Evolutionary conservation across 2,329 filamentous ascomycete species (phyloP).

Genomic region (Aspergillus cejpii): DNA sequence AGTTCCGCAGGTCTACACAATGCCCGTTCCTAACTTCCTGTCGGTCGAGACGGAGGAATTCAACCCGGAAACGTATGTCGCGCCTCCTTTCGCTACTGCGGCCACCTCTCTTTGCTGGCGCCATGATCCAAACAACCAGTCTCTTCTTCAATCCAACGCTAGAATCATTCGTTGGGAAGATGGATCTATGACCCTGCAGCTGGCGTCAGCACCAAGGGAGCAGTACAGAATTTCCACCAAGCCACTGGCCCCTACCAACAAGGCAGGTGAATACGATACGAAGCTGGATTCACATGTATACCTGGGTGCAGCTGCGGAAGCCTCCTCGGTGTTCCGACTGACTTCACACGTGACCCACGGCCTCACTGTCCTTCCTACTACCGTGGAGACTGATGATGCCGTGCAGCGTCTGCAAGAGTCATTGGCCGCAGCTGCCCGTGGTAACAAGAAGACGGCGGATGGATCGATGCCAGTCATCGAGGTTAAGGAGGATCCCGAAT

Average conservation of each 20-base stretch:
- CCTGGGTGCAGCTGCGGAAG: slow-evolving; percentile 53
- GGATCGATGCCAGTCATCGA: slow-evolving; percentile 52
- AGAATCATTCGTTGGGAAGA: slow-evolving; percentile 62
- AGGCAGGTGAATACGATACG: slow-evolving; percentile 47
- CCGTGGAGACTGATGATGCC: slow-evolving; percentile 53
- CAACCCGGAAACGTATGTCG: slow-evolving; percentile 54
- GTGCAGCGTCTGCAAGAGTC: slow-evolving; percentile 56
- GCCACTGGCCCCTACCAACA: slow-evolving; percentile 52
- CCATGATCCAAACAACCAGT: slow-evolving; percentile 53
- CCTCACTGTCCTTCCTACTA: slow-evolving; percentile 52
- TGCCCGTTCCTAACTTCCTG: slow-evolving; percentile 59
- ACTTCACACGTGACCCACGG: slow-evolving; percentile 58
- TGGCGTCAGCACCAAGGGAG: slow-evolving; percentile 54
- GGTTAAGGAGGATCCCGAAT: slow-evolving; percentile 57
- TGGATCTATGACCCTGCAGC: slow-evolving; percentile 59
- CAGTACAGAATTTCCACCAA: slow-evolving; percentile 56
- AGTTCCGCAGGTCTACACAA: slow-evolving; percentile 48
- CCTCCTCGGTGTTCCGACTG: slow-evolving; percentile 53
- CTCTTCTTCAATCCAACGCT: slow-evolving; percentile 57
- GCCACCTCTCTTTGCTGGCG: slow-evolving; percentile 61
- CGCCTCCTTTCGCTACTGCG: slow-evolving; percentile 57
- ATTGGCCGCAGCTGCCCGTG: slow-evolving; percentile 51
- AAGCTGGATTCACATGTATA: slow-evolving; percentile 59
- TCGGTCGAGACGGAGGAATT: slow-evolving; percentile 57
- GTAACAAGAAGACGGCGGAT: slow-evolving; percentile 45